phyloP scores from a whole-genome alignment of 2,329 filamentous ascomycete species.

The Trichoderma harzianum region DNA sequence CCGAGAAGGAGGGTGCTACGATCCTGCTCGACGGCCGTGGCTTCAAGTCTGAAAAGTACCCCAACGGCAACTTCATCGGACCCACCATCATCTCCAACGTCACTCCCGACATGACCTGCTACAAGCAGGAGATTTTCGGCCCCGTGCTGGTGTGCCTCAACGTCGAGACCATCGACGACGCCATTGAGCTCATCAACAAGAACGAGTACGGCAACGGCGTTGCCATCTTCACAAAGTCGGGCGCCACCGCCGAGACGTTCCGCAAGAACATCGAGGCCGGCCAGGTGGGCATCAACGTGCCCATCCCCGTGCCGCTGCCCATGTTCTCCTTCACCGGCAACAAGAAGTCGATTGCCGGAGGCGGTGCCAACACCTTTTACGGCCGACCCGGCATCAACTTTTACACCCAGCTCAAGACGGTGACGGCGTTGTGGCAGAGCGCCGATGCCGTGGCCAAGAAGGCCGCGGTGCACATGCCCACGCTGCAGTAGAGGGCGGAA shows the following conservation, averaged over 20 bases:
- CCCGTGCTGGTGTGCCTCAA: slow-evolving; percentile 80
- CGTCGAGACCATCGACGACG: slow-evolving; percentile 73
- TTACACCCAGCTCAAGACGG: slow-evolving; percentile 97
- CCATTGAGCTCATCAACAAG: slow-evolving; percentile 75
- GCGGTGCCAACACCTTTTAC: slow-evolving; percentile 92
- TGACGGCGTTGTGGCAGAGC: slow-evolving; percentile 84
- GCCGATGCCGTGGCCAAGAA: slow-evolving; percentile 82
- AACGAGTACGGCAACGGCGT: slow-evolving; percentile 87
- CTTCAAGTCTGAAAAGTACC: slow-evolving; percentile 72
- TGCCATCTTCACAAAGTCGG: slow-evolving; percentile 78
- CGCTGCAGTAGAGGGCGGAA: slow-evolving; percentile 10
- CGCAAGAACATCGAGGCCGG: slow-evolving; percentile 78
- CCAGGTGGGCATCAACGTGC: slow-evolving; percentile 83
- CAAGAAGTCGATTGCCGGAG: slow-evolving; percentile 90
- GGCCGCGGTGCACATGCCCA: slow-evolving; percentile 87
- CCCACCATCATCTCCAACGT: slow-evolving; percentile 82
- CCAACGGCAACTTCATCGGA: slow-evolving; percentile 80
- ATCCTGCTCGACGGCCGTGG: slow-evolving; percentile 79
- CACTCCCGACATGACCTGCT: slow-evolving; percentile 77
- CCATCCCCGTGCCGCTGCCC: slow-evolving; percentile 68
- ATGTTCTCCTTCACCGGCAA: slow-evolving; percentile 73
- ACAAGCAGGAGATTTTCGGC: slow-evolving; percentile 81
- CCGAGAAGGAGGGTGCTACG: slow-evolving; percentile 76
- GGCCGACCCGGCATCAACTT: slow-evolving; percentile 89
- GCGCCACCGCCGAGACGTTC: slow-evolving; percentile 73